Evolutionary conservation across 2,329 filamentous ascomycete species (phyloP).

Genomic region (Stagonosporopsis chrysanthemi): DNA sequence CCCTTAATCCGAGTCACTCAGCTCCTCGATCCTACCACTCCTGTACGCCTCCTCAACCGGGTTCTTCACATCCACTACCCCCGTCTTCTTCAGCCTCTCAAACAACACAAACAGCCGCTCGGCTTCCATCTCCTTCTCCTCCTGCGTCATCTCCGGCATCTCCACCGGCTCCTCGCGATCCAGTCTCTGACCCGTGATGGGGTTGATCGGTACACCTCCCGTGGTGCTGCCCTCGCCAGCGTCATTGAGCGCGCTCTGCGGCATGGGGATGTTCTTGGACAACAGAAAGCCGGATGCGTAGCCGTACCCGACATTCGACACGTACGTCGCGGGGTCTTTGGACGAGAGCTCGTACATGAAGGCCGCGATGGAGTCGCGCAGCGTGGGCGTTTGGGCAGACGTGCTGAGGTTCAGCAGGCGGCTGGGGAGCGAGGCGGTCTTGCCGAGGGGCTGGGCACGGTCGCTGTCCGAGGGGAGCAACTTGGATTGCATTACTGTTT

Average conservation of each 20-base stretch:
- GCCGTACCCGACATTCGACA: constrained; percentile 92
- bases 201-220: constrained; percentile 67
- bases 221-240: constrained; percentile 30
- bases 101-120: constrained; percentile 90
- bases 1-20: constrained; percentile 60
- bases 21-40: constrained; percentile 74
- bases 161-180: constrained; percentile 69
- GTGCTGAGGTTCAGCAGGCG: constrained; percentile 80
- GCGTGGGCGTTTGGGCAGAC: constrained; percentile 72
- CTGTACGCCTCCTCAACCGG: constrained; percentile 74
- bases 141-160: constrained; percentile 79
- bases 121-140: constrained; percentile 91
- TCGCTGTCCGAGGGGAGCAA: constrained; percentile 82
- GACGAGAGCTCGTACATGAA: constrained; percentile 89
- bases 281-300: constrained; percentile 91
- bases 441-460: constrained; percentile 77
- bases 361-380: constrained; percentile 77
- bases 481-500: constrained; percentile 67
- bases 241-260: constrained; percentile 67
- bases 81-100: constrained; percentile 78
- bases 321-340: constrained; percentile 78
- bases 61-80: constrained; percentile 79
- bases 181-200: constrained; percentile 84
- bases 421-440: constrained; percentile 75
- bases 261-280: constrained; percentile 81